Conservation (phyloP, 1,284 basidiomycete genomes). For the Abortiporus biennis region DNA sequence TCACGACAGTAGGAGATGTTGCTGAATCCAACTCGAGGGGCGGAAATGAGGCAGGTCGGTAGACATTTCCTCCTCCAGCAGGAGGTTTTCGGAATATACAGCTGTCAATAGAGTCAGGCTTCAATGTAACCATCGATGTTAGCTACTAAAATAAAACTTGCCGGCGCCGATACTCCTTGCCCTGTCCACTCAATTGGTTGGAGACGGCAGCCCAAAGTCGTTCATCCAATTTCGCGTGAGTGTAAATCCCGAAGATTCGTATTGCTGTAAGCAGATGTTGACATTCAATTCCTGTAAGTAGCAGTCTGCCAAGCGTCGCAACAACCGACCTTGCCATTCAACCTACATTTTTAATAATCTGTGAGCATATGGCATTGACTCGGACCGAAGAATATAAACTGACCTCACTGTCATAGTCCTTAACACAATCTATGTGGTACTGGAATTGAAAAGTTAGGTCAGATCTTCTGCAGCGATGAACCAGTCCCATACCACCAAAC, state of each 20-base stretch:
- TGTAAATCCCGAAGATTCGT: slow-evolving; percentile 57
- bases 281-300: too few species aligned
- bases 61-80: slow-evolving; percentile 38
- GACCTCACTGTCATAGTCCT: slow-evolving; percentile 44
- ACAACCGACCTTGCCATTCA: slow-evolving; percentile 45
- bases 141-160: slow-evolving; percentile 15
- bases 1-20: too few species aligned
- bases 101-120: too few species aligned
- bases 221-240: slow-evolving; percentile 49
- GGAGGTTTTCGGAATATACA: too few species aligned
- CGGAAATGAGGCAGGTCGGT: slow-evolving; percentile 29
- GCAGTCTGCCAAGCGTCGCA: too few species aligned
- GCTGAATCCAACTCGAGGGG: neutral
- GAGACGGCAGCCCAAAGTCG: slow-evolving; percentile 55
- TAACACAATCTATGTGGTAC: slow-evolving; percentile 61
- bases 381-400: slow-evolving; percentile 16
- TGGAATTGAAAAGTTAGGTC: slow-evolving; percentile 18
- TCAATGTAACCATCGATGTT: too few species aligned
- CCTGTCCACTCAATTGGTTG: slow-evolving; percentile 42
- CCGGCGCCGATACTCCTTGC: slow-evolving; percentile 47
- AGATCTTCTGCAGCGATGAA: neutral
- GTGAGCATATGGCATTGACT: neutral
- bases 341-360: slow-evolving; percentile 20
- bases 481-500: slow-evolving; percentile 46
- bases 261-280: too few species aligned